These are phyloP conservation scores for Alternaria arbusti DNA, from an alignment of 2,329 filamentous ascomycete genomes.

Conservation along the genomic window DNA sequence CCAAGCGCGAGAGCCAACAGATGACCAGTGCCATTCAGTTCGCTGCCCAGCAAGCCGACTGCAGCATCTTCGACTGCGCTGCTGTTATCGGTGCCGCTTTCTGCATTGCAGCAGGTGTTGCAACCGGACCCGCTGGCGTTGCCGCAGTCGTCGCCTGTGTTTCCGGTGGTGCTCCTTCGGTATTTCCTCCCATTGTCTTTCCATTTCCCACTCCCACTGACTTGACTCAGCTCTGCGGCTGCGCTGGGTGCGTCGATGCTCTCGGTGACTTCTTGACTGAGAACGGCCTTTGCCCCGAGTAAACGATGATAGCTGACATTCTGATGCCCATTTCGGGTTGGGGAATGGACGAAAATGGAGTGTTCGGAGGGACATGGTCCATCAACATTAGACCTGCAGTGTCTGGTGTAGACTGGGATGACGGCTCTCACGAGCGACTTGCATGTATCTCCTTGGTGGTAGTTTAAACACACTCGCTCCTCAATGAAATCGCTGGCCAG, in stretches of 20 bases:
- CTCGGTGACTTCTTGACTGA: constrained; percentile 11
- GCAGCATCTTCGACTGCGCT: constrained; percentile 12
- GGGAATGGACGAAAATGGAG: background rate
- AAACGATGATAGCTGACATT: background rate
- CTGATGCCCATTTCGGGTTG: background rate
- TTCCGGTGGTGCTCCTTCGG: constrained; percentile 7
- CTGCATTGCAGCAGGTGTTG: constrained; percentile 7
- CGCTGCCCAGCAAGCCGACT: constrained; percentile 8
- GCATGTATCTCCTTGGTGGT: background rate
- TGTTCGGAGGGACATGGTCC: background rate
- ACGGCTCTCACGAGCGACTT: background rate
- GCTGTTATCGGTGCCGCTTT: constrained; percentile 4
- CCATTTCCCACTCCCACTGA: background rate
- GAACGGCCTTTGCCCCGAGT: constrained; percentile 6
- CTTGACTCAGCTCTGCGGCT: constrained; percentile 5
- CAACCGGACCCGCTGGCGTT: constrained; percentile 6
- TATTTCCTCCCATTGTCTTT: background rate
- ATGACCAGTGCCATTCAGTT: constrained; percentile 11
- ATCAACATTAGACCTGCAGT: background rate
- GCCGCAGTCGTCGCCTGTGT: constrained; percentile 1
- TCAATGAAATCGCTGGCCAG: constrained; percentile 8
- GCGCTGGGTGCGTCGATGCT: constrained; percentile 8
- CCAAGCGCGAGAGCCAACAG: constrained; percentile 7
- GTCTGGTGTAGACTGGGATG: background rate
- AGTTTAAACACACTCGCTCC: background rate